Conservation (phyloP, 2,329 filamentous ascomycete genomes). For the Nakataea oryzae region DNA sequence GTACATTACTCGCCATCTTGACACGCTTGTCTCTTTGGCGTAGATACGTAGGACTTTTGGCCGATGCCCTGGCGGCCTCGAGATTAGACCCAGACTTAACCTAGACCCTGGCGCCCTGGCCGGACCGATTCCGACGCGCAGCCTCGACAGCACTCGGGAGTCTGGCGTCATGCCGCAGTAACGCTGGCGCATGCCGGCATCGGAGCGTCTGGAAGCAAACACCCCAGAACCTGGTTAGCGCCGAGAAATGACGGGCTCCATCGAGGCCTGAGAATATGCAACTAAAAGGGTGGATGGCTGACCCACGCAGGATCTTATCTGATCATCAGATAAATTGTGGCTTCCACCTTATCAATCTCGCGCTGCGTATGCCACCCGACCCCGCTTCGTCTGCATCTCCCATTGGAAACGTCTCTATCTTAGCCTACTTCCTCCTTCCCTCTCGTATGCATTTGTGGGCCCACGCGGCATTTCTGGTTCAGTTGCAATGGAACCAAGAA, state of each 20-base stretch:
- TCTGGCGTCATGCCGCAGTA: not conserved
- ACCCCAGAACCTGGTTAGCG: too few relatives aligned
- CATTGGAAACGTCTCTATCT: not conserved
- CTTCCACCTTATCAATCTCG: not conserved
- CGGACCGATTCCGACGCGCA: not conserved
- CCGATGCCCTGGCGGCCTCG: too few relatives aligned
- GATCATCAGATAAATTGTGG: slow-evolving; percentile 3
- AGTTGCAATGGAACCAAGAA: not conserved
- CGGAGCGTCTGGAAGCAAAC: not conserved
- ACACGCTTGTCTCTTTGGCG: too few relatives aligned
- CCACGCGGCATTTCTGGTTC: not conserved
- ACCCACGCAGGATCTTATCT: slow-evolving; percentile 1
- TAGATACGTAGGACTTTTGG: too few relatives aligned
- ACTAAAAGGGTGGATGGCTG: not conserved
- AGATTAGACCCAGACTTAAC: too few relatives aligned
- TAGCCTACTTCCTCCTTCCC: too few relatives aligned
- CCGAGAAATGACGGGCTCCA: not conserved
- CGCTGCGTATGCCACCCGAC: not conserved
- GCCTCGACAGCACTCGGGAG: not conserved
- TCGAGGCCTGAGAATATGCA: not conserved
- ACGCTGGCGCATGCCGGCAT: not conserved
- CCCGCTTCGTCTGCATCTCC: not conserved
- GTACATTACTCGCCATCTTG: too few relatives aligned
- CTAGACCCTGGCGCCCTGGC: not conserved
- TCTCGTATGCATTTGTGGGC: not conserved